Conservation (phyloP, 129 eudicot species). For the Artemisia argyi region DNA sequence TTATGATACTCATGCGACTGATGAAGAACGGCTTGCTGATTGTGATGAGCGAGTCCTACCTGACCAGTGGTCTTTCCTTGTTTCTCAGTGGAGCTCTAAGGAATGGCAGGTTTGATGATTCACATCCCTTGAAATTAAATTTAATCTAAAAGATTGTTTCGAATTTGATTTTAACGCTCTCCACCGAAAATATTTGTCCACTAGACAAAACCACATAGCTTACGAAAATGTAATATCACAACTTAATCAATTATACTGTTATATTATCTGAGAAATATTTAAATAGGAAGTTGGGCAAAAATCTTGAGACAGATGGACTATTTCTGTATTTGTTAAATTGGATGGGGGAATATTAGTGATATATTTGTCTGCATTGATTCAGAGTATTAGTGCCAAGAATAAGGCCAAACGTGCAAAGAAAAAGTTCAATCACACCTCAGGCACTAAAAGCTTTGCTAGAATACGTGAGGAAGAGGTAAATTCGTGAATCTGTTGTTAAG, state of each 20-base stretch:
- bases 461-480: conserved; percentile 56
- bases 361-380: background rate
- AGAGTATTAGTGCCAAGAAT: conserved; percentile 53
- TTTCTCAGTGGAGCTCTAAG: conserved; percentile 49
- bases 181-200: too few relatives aligned
- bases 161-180: too few relatives aligned
- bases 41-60: conserved; percentile 60
- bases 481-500: background rate
- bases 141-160: background rate
- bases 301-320: too few relatives aligned
- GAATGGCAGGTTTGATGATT: conserved; percentile 41
- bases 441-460: conserved; percentile 57
- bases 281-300: too few relatives aligned
- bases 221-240: too few relatives aligned
- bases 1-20: conserved; percentile 43
- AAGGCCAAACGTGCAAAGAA: conserved; percentile 48
- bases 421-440: conserved; percentile 44
- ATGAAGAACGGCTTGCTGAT: conserved; percentile 56
- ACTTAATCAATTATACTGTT: too few relatives aligned
- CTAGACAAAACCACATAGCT: too few relatives aligned
- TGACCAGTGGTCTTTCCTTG: conserved; percentile 57
- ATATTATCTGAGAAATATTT: too few relatives aligned
- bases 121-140: background rate
- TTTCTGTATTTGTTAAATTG: background rate
- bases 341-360: background rate